phyloP scores from a whole-genome alignment of 2,329 filamentous ascomycete genomes.

The Lanzia echinophila region DNA sequence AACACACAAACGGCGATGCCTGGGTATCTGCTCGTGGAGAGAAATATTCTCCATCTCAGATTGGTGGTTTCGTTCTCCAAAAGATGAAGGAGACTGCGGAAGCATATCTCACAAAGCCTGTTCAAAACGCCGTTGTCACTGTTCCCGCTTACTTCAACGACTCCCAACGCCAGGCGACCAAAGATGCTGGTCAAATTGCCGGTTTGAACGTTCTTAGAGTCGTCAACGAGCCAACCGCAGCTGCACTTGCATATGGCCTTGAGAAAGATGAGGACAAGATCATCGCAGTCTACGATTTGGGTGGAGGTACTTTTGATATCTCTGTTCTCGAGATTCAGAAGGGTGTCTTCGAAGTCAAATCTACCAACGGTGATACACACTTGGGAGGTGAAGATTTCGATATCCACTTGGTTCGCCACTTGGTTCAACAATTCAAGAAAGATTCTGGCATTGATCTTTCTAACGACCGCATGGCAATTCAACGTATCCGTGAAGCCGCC shows the following conservation, averaged over 20 bases:
- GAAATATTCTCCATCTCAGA: constrained; percentile 97
- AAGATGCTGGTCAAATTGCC: constrained; percentile 94
- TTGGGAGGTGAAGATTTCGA: constrained; percentile 98
- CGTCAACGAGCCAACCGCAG: constrained; percentile 95
- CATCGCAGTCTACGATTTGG: constrained; percentile 94
- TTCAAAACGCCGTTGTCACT: constrained; percentile 96
- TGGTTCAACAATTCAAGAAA: constrained; percentile 95
- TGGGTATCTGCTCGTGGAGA: constrained; percentile 91
- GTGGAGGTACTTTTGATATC: constrained; percentile 99
- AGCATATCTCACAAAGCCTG: constrained; percentile 78
- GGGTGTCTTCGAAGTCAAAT: constrained; percentile 98
- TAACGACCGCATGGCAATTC: constrained; percentile 92
- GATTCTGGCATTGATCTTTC: constrained; percentile 87
- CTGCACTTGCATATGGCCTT: constrained; percentile 89
- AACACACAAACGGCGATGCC: constrained; percentile 93
- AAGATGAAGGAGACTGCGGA: constrained; percentile 99
- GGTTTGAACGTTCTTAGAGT: constrained; percentile 96
- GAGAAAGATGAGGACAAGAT: constrained; percentile 89
- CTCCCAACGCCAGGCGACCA: constrained; percentile 94
- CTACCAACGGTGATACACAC: constrained; percentile 97
- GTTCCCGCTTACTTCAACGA: constrained; percentile 99
- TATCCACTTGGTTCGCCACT: constrained; percentile 86
- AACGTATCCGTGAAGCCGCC: constrained; percentile 96
- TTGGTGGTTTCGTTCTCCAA: constrained; percentile 90
- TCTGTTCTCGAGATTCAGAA: constrained; percentile 95